Percentiles rank a stretch among this genome's conserved stretches.
Evolutionary conservation across 106 monocot genomes (phyloP).

Genomic region (Dendrobium officinale): DNA sequence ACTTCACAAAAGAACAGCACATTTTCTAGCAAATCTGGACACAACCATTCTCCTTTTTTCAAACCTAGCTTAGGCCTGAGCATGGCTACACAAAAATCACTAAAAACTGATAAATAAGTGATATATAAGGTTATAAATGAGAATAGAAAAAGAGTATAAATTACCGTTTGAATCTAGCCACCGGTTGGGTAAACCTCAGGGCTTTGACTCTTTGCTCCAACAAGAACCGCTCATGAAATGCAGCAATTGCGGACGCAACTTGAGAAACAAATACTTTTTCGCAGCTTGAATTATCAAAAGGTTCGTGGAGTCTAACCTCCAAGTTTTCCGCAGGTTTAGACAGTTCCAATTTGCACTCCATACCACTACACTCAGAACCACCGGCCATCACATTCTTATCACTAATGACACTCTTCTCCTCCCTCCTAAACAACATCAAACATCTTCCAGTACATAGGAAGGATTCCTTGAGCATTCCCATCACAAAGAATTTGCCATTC

Average conservation of each 20-base stretch:
- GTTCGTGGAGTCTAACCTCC: neutral
- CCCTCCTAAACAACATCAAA: conserved; percentile 26
- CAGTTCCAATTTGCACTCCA: neutral
- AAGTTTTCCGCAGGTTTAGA: conserved; percentile 9
- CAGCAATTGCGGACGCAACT: conserved; percentile 75
- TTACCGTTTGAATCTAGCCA: conserved; percentile 61
- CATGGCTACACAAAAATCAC: neutral
- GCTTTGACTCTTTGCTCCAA: conserved; percentile 57
- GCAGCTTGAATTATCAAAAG: conserved; percentile 1
- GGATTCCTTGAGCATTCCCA: conserved; percentile 62
- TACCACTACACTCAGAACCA: conserved; percentile 3
- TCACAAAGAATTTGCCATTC: conserved; percentile 41
- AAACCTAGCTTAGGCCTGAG: neutral
- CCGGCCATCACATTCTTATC: neutral
- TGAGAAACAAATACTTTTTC: conserved; percentile 64
- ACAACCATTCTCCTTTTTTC: neutral
- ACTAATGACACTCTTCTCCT: neutral
- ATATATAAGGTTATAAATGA: neutral
- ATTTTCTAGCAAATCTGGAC: neutral
- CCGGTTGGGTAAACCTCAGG: conserved; percentile 22
- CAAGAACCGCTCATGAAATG: conserved; percentile 64
- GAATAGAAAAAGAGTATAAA: conserved; percentile 6
- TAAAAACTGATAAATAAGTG: neutral
- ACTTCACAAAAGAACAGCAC: neutral
- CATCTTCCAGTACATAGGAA: conserved; percentile 37